Percentiles rank a stretch among this genome's conserved stretches.
Evolutionary conservation across 805 yeast species (phyloP).

Genomic region (Deakozyma indianensis): DNA sequence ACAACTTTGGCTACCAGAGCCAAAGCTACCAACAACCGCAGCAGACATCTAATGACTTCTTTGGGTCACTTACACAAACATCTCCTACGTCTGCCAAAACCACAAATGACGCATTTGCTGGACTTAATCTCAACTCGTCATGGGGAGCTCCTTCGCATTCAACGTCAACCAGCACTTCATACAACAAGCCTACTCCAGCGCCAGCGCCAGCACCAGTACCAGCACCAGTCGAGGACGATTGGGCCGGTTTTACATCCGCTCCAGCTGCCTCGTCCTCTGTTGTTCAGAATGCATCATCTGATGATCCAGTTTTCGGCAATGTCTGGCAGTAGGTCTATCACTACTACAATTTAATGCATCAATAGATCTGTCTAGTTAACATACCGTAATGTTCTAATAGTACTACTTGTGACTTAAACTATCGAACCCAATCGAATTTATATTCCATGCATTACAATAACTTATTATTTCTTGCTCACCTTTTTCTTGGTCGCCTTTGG

Average conservation of each 20-base stretch:
- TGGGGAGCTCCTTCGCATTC: not conserved
- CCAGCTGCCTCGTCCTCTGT: slow-evolving; percentile 7
- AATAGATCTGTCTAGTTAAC: no score
- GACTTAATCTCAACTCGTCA: not conserved
- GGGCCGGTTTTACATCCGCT: slow-evolving; percentile 11
- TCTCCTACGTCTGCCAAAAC: not conserved
- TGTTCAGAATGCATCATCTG: slow-evolving; percentile 10
- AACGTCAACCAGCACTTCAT: slow-evolving; percentile 3
- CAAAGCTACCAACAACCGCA: not conserved
- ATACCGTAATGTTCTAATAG: no score
- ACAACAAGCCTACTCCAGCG: not conserved
- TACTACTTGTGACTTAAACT: no score
- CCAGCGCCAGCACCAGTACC: slow-evolving; percentile 1
- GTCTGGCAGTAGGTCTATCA: slow-evolving; percentile 22
- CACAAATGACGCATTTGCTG: not conserved
- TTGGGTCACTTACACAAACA: not conserved
- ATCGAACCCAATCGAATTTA: no score
- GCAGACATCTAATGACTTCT: not conserved
- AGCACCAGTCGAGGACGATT: slow-evolving; percentile 9
- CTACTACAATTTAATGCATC: no score
- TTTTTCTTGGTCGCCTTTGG: slow-evolving; percentile 5
- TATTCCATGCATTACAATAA: slow-evolving; percentile 1
- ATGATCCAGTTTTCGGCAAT: slow-evolving; percentile 23
- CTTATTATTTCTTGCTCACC: not conserved
- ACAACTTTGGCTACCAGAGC: not conserved